Percentiles rank a stretch among this genome's conserved stretches.
These are phyloP conservation scores for Colletotrichum caudatum DNA, from an alignment of 2,329 filamentous ascomycete species.

Conservation along the genomic window DNA sequence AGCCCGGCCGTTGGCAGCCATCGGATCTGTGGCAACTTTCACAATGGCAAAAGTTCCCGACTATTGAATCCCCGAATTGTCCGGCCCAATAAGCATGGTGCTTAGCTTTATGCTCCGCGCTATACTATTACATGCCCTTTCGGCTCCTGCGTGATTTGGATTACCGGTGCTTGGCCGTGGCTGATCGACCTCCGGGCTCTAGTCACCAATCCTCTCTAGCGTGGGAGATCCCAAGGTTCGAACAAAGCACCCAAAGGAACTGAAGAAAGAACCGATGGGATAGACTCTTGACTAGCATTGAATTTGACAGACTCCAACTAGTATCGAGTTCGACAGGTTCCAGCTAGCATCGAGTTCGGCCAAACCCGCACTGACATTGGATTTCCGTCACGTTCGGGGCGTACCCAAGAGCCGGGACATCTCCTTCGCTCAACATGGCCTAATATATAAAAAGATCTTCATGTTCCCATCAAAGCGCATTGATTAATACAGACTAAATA, in stretches of 20 bases:
- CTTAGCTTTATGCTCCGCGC: neutral
- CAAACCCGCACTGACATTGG: neutral
- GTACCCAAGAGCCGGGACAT: neutral
- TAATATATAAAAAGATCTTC: neutral
- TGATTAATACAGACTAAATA: rapidly evolving
- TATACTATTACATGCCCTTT: neutral
- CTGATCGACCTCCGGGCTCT: neutral
- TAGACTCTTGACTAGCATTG: neutral
- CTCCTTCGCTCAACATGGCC: neutral
- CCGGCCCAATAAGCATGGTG: neutral
- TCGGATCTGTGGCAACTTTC: neutral
- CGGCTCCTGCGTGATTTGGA: neutral
- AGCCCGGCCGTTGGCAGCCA: neutral
- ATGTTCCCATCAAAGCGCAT: too few relatives aligned
- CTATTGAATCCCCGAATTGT: neutral
- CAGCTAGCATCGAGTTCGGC: neutral
- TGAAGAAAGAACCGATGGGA: neutral
- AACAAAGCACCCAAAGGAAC: neutral
- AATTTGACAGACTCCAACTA: neutral
- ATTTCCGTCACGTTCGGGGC: neutral
- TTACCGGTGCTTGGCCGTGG: neutral
- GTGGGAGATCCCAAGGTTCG: neutral
- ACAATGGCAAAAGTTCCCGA: neutral
- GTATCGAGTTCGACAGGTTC: neutral
- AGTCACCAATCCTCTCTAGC: neutral